Base-by-base conservation (phyloP, 768 basidiomycete species). In the Rhizopogon vinicolor region DNA sequence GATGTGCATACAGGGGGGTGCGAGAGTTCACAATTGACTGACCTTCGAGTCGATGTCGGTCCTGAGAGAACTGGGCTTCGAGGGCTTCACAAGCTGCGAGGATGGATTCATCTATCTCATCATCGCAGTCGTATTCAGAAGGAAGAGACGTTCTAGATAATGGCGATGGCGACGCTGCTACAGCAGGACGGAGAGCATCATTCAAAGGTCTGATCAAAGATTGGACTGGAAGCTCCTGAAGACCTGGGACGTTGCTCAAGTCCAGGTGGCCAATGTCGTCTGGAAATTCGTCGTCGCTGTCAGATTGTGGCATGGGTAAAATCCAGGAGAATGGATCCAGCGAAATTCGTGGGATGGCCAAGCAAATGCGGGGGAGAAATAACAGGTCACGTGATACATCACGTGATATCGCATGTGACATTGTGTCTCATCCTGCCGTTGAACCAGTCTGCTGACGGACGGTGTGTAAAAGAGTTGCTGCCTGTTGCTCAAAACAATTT, bases 231-330 rank as follows among this genome's bases (percentile, higher is more conserved):
- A 39, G 43, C n/a, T 39, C 41, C 53, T 68, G 64, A 29, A 74
- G 66, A 51, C 52, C 70, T 8, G 75, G 68, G 19, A 74, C 54
- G 10, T 55, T 73, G 28, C 81, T 73, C 56, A 77, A 80, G 58
- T 78, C 74, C 19, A 83, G 44, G 14, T 75, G 76, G 3, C 75
- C 75, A 55, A 85, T 80, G 22, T 79, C 77, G 61, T 86, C 84
- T 0, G 76, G 77, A 54, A 79, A 87, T 53, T 83, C 78, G 61
- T 86, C 81, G n/a, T 72, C 71, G 1, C 61, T 63, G 33, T 62
- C 62, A 1, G 29, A 44, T 52, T 62, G 62, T 35, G 66, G 46
- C 71, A 72, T 72, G 44, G 44, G 44, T 40, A 39, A 25, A 29
- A 37, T 22, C 19, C 14, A 49, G 8, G 19, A 25, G 3, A 25